Conservation (phyloP, 768 basidiomycete species). For the Xerocomellus amylosporus region DNA sequence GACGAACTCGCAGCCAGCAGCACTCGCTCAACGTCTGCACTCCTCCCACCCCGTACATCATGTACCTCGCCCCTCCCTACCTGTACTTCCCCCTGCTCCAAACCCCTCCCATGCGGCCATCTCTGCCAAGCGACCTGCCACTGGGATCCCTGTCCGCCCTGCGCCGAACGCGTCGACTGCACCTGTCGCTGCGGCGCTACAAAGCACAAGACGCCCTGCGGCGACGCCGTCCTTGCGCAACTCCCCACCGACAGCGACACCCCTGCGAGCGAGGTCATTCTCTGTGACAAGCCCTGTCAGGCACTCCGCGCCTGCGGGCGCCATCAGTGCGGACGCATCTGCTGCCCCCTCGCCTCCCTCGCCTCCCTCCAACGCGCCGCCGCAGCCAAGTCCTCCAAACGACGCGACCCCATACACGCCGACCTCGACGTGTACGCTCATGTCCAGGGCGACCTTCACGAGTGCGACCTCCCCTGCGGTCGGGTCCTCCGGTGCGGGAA, state of each 20-base stretch:
- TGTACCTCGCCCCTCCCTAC: conserved; percentile 83
- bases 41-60: conserved; percentile 41
- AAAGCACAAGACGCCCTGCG: conserved; percentile 51
- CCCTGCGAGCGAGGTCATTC: conserved; percentile 56
- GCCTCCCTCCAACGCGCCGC: conserved; percentile 50
- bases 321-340: conserved; percentile 81
- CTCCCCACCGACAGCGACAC: conserved; percentile 22
- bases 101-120: conserved; percentile 71
- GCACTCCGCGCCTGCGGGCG: conserved; percentile 80
- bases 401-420: conserved; percentile 28
- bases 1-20: conserved; percentile 12
- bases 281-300: conserved; percentile 78
- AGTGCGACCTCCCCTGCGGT: conserved; percentile 79
- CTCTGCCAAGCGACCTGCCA: conserved; percentile 72
- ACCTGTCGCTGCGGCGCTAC: conserved; percentile 88
- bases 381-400: conserved; percentile 53
- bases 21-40: not conserved
- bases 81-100: conserved; percentile 67
- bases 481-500: conserved; percentile 72
- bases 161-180: conserved; percentile 60
- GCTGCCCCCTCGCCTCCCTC: conserved; percentile 83
- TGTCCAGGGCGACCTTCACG: conserved; percentile 55
- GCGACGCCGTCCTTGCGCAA: conserved; percentile 15
- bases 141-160: conserved; percentile 76
- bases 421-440: conserved; percentile 30